Percentiles rank a stretch among this genome's conserved stretches.
Conservation (phyloP, 2,329 filamentous ascomycete species). For the Penicillium sp. region DNA sequence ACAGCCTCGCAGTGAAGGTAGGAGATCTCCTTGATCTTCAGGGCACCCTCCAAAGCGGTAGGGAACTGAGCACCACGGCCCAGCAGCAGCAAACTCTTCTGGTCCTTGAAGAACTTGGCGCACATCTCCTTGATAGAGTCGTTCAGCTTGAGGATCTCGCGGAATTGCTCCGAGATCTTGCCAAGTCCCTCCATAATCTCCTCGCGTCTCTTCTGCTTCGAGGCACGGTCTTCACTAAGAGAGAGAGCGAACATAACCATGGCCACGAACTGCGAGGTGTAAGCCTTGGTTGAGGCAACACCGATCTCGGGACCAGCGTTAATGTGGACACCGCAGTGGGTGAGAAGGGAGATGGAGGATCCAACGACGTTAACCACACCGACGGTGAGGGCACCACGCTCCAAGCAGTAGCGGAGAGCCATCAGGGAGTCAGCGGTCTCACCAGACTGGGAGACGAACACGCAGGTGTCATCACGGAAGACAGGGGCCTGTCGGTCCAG, state of each 20-base stretch:
- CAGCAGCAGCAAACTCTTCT: slow-evolving; percentile 92
- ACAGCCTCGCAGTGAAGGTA: slow-evolving; percentile 99
- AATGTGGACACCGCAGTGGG: slow-evolving; percentile 99
- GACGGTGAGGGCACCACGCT: slow-evolving; percentile 94
- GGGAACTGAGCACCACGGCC: slow-evolving; percentile 94
- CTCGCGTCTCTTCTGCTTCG: slow-evolving; percentile 86
- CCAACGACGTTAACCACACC: slow-evolving; percentile 99
- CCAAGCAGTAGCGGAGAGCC: slow-evolving; percentile 96
- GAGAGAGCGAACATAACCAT: slow-evolving; percentile 99
- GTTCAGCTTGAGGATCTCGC: slow-evolving; percentile 86
- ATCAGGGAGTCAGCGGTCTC: slow-evolving; percentile 98
- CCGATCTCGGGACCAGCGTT: slow-evolving; percentile 98
- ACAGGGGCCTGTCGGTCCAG: slow-evolving; percentile 94
- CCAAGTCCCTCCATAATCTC: slow-evolving; percentile 95
- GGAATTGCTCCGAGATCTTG: slow-evolving; percentile 89
- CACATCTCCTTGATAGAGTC: slow-evolving; percentile 94
- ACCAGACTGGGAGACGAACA: slow-evolving; percentile 98
- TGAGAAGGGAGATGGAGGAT: slow-evolving; percentile 97
- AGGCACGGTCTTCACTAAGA: slow-evolving; percentile 92
- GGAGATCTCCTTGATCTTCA: slow-evolving; percentile 99
- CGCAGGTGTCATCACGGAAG: slow-evolving; percentile 98
- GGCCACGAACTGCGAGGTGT: slow-evolving; percentile 98
- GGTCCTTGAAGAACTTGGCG: slow-evolving; percentile 89
- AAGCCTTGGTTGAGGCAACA: slow-evolving; percentile 98
- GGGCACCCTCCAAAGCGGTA: slow-evolving; percentile 90